Evolutionary conservation across 345 rosid species (phyloP).

Genomic region (Brassica carinata): DNA sequence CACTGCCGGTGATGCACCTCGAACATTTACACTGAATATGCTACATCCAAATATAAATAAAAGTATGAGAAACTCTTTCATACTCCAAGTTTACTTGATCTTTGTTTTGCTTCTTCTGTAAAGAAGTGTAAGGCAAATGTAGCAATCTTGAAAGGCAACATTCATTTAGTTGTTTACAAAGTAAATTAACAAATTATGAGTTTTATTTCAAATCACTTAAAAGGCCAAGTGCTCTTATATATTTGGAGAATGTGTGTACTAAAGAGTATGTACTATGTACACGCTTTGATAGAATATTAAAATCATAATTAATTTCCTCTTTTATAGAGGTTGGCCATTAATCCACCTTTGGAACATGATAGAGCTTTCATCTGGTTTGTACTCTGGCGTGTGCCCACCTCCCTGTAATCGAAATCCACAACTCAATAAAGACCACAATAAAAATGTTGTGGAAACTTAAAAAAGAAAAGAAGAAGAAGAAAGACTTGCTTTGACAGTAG

Average conservation of each 20-base stretch:
- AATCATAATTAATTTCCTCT: neutral
- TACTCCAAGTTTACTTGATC: neutral
- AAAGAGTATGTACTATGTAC: neutral
- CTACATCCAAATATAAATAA: neutral
- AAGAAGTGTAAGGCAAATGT: neutral
- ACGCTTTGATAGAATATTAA: neutral
- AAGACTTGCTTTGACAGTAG: conserved; percentile 58
- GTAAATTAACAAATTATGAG: neutral
- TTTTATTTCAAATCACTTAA: neutral
- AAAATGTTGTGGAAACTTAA: neutral
- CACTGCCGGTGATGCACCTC: neutral
- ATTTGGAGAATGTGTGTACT: neutral
- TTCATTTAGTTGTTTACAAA: neutral
- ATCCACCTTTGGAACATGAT: conserved; percentile 49
- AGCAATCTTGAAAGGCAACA: neutral
- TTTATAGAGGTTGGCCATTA: conserved; percentile 27
- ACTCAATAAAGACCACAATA: neutral
- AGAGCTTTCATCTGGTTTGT: conserved; percentile 48
- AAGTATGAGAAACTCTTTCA: neutral
- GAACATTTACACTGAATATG: neutral
- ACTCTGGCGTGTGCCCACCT: conserved; percentile 62
- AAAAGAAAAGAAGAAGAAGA: neutral
- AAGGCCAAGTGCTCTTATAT: neutral
- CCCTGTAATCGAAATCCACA: conserved; percentile 46
- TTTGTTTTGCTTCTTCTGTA: neutral